Evolutionary conservation across 1,284 basidiomycete species (phyloP), one percentile per base, ranked within the genome.

Genomic region (Mixia osmundae): DNA sequence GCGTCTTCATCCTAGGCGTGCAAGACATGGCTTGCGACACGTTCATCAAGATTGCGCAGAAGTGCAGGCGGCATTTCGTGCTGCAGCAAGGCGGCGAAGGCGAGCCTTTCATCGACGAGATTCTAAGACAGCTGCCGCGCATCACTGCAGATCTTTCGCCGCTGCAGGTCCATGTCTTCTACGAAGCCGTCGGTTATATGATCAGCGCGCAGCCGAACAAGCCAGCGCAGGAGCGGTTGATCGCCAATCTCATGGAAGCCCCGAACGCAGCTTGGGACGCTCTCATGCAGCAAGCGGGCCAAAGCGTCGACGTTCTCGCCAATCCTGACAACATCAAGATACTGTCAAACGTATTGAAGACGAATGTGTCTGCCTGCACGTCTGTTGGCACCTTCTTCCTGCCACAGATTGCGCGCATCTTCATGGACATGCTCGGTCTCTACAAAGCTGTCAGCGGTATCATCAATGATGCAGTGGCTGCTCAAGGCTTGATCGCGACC

Each of bases 11-110:
- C 33, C n/a, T 43, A 78, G 77, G 79, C 65, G 91, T 99, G 9
- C 91, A 99, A 59, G 91, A 99, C 59, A 99, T 99, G 91, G 91
- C 91, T 33, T 99, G 91, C 58, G 91, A 99, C 58, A 99, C 91
- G 0, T 99, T 97, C 61, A 95, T 97, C 65, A 99, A 97, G 62
- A 99, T 99, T 50, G 85, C 91, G 15, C 89, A 97, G 57, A 97
- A 95, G 60, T 50, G 39, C 26, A 41, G 31, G 23, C 69, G 89
- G 37, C 91, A 97, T 59, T 99, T 99, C 51, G 85, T 97, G 42
- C 89, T 95, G 74, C 83, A 91, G 55, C 91, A 99, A 58, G 76
- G 82, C 2, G 85, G 85, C 44, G 91, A 99, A 58, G 72, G 74
- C 43, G 91, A 97, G 54, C 91, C 91, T 1, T 97, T 97, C 58